These are phyloP conservation scores for Candida suzukii DNA, from an alignment of 805 yeast species.

Conservation along the genomic window DNA sequence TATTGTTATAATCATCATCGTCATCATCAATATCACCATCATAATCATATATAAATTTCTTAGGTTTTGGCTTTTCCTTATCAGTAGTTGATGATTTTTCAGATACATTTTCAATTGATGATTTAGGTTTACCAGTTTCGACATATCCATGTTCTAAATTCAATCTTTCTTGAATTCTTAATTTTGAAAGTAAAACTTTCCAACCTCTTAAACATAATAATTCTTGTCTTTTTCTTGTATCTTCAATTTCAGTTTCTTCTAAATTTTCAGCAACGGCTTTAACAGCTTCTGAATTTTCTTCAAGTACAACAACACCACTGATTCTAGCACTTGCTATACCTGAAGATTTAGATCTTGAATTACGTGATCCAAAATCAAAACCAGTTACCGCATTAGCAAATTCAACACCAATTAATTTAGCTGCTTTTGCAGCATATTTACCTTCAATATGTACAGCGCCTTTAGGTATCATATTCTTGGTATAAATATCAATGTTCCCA, in stretches of 20 bases:
- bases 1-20: conserved; percentile 18
- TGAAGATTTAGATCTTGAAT: conserved; percentile 18
- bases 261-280: conserved; percentile 40
- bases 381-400: conserved; percentile 85
- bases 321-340: conserved; percentile 52
- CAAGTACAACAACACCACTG: conserved; percentile 72
- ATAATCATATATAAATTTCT: conserved; percentile 6
- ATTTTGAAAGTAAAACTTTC: conserved; percentile 44
- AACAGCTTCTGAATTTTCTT: conserved; percentile 55
- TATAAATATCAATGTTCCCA: conserved; percentile 80
- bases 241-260: conserved; percentile 41
- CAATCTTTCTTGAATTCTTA: conserved; percentile 40
- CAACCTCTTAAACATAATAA: conserved; percentile 45
- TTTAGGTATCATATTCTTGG: conserved; percentile 73
- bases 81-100: conserved; percentile 8
- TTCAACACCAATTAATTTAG: conserved; percentile 60
- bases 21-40: conserved; percentile 5
- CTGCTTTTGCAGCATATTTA: conserved; percentile 60
- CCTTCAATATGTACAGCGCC: conserved; percentile 61
- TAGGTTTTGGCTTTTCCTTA: conserved; percentile 2
- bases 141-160: conserved; percentile 42
- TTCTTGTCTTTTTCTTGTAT: conserved; percentile 35
- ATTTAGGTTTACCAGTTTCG: background rate
- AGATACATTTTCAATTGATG: background rate
- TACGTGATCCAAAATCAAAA: conserved; percentile 57